Base-by-base conservation (phyloP, 2,329 filamentous ascomycete genomes). In the Colletotrichum kahawae region DNA sequence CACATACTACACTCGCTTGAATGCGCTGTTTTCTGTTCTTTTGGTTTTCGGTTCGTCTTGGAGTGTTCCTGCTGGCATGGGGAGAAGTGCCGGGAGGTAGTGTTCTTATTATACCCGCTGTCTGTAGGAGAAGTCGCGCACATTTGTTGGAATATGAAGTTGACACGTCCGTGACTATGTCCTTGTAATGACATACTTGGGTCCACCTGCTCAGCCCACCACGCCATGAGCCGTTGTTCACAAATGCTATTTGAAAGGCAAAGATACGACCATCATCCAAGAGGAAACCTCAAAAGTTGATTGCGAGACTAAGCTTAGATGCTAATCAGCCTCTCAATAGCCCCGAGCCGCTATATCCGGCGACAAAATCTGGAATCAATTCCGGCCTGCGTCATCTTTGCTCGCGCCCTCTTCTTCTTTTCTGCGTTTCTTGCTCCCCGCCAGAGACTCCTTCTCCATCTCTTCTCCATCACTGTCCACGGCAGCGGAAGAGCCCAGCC, bases 31-130 rank as follows among this genome's bases (percentile, higher is more conserved):
- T 57, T 67, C 24, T 64, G 27, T 29, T 67, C 36, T 38, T 24
- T 59, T 57, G 36, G 57, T 29, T 63, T 27, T 63, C n/a, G 16
- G 29, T 31, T 33, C 36, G 7, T 5, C 33, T 14, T 43, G 60
- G 21, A 16, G 33, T 21, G 51, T n/a, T 69, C 16, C 43, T 60
- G 51, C 29, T 34, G 51, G 51, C 13, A 24, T 24, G 18, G 62
- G 62, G 4, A n/a, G 29, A n/a, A 38, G 63, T 36, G 27, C 16
- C 43, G 43, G 71, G 31, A 24, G 60, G 70, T 29, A 31, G 73
- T 74, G 70, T 24, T 24, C 74, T 48, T 51, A 70, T 74, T 74
- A 76, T 76, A 76, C 74, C 74, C 74, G 66, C 67, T 68, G 71
- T 68, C 54, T 38, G 48, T 24, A 29, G 70, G 56, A 51, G 70